These are phyloP conservation scores for Verticillium isaacii DNA, from an alignment of 2,329 filamentous ascomycete genomes.

Conservation along the genomic window DNA sequence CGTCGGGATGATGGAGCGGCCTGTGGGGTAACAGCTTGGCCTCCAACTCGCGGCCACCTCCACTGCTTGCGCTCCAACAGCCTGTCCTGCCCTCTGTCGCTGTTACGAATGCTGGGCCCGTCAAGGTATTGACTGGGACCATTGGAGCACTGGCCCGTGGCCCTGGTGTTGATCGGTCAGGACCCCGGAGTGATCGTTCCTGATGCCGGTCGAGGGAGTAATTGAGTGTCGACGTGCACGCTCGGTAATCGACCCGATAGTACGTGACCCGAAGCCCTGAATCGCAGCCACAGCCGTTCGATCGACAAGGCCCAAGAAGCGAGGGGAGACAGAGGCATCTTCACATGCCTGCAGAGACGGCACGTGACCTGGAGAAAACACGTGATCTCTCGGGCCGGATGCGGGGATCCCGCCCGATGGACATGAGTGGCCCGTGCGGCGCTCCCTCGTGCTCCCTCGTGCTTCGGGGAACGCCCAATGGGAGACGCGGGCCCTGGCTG, in stretches of 20 bases:
- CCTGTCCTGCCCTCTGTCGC: no score
- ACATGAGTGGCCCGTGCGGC: not conserved
- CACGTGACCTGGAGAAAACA: not conserved
- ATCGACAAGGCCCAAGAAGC: not conserved
- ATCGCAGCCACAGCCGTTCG: no score
- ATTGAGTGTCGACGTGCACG: no score
- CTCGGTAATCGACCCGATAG: no score
- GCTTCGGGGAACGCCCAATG: not conserved
- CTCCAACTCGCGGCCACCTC: not conserved
- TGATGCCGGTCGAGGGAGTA: no score
- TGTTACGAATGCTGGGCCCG: no score
- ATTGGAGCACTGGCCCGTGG: no score
- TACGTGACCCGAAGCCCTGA: no score
- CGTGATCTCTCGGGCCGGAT: not conserved
- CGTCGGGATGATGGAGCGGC: not conserved
- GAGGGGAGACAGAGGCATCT: not conserved
- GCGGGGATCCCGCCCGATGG: not conserved
- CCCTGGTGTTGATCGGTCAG: no score
- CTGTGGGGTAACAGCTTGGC: not conserved
- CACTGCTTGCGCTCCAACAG: no score
- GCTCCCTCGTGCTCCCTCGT: not conserved
- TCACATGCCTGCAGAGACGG: not conserved
- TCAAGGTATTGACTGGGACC: no score
- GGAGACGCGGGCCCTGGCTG: not conserved
- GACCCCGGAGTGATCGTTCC: no score